Evolutionary conservation across 345 rosid species (phyloP), one percentile per base, ranked within the genome.

Genomic region (Melaleuca alternifolia): DNA sequence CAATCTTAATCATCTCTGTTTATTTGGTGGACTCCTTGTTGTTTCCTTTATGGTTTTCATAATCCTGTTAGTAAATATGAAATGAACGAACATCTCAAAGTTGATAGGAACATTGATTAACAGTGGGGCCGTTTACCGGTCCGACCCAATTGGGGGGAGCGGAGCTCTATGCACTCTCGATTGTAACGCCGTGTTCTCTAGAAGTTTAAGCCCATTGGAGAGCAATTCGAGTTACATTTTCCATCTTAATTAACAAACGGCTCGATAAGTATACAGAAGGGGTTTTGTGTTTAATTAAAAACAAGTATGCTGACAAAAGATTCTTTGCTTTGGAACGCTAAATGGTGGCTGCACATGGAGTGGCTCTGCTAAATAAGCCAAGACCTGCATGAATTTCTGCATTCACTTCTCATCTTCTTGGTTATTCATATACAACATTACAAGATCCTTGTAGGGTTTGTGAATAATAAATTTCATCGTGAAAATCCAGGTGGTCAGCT

Each of bases 401-500:
- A 24, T 7, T 84, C 53, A 20, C 51, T 26, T 65, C 26, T 21
- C 37, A 7, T 44, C 50, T 54, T 84, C 85, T 84, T n/a, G 28
- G 77, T 46, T 56, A 54, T 37, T 85, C 37, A 16, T 41, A 41
- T 33, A 10, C 81, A 71, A 71, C 46, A 71, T 37, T 71, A 18
- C 81, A 71, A 37, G 81, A 71, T 71, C 81, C 48, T 37, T 37
- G 48, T 20, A 37, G 26, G 14, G 9, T 71, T 44, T 10, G 23
- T 50, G 37, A 28, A 51, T 30, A 6, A 18, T 50, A n/a, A 30
- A 6, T 46, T 54, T 84, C 26, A 7, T n/a, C 61, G 51, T 50
- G 51, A 51, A 51, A 76, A 75, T 89, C 62, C 91, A 96, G 98
- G 84, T 96, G 99, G 99, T 95, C 99, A 10, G 94, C 94, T 51